Percentiles rank a stretch among this genome's conserved stretches.
Evolutionary conservation across 2,329 filamentous ascomycete genomes (phyloP).

Genomic region (Coniella vitis): DNA sequence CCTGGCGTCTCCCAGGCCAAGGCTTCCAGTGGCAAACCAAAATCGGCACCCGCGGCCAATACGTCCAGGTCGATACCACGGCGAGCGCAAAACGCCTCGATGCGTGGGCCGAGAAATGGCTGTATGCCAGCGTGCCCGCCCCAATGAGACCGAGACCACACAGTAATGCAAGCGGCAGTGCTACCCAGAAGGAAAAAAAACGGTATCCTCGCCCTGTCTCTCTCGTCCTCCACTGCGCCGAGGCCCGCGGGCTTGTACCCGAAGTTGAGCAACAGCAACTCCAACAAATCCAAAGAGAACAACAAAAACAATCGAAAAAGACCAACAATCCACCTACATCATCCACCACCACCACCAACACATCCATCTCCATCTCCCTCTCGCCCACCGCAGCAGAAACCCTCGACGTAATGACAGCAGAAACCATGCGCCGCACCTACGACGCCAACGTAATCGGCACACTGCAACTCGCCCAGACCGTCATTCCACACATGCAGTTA

Average conservation of each 20-base stretch:
- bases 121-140: neutral
- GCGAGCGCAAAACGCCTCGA: slow-evolving; percentile 1
- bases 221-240: slow-evolving; percentile 9
- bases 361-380: too few relatives aligned
- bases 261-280: neutral
- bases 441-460: slow-evolving; percentile 11
- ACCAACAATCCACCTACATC: neutral
- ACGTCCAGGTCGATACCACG: slow-evolving; percentile 11
- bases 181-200: neutral
- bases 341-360: too few relatives aligned
- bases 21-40: slow-evolving; percentile 1
- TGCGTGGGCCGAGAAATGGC: slow-evolving; percentile 3
- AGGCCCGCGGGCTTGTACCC: slow-evolving; percentile 9
- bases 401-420: slow-evolving; percentile 5
- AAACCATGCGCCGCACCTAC: slow-evolving; percentile 7
- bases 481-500: slow-evolving; percentile 6
- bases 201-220: neutral
- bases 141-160: neutral
- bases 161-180: too few relatives aligned
- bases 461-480: slow-evolving; percentile 4
- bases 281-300: neutral
- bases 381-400: slow-evolving; percentile 4
- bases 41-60: neutral
- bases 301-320: too few relatives aligned
- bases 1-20: slow-evolving; percentile 3